Conservation (phyloP, 1,139 yeast genomes). For the Lodderomyces orthopsilosis region DNA sequence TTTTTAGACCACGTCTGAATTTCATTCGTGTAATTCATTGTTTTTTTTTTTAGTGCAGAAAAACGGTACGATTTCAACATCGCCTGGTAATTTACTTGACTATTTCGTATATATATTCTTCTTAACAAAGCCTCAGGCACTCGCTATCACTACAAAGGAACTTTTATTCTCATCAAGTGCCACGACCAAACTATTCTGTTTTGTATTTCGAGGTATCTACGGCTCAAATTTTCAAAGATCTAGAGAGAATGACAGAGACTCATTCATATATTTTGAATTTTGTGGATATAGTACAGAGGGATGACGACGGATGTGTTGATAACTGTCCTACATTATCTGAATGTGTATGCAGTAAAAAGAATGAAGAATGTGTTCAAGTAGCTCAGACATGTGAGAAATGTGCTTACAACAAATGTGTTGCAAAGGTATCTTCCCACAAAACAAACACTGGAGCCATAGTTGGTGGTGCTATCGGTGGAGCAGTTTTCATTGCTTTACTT, state of each 20-base stretch:
- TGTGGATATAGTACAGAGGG: constrained; percentile 9
- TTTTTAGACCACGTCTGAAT: not conserved
- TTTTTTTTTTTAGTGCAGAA: not conserved
- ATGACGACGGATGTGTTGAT: constrained; percentile 43
- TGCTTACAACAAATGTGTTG: constrained; percentile 52
- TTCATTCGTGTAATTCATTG: not conserved
- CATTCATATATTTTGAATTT: not conserved
- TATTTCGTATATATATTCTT: not conserved
- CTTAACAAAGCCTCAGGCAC: constrained; percentile 2
- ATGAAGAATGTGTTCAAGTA: constrained; percentile 51
- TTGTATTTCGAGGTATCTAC: too few species aligned
- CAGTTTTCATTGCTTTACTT: constrained; percentile 34
- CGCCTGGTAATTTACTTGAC: not conserved
- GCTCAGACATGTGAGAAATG: constrained; percentile 57
- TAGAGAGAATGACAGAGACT: constrained; percentile 3
- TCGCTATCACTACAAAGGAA: constrained; percentile 1
- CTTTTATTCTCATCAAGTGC: too few species aligned
- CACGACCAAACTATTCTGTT: too few species aligned
- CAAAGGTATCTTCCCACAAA: constrained; percentile 11
- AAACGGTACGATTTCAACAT: not conserved
- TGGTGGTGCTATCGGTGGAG: constrained; percentile 63
- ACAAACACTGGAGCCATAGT: constrained; percentile 52
- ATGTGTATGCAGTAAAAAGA: constrained; percentile 36
- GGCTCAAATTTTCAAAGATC: too few species aligned
- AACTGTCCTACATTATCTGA: constrained; percentile 46